These are phyloP conservation scores for Taiozyma sp. DNA, from an alignment of 1,139 yeast species.

Conservation along the genomic window DNA sequence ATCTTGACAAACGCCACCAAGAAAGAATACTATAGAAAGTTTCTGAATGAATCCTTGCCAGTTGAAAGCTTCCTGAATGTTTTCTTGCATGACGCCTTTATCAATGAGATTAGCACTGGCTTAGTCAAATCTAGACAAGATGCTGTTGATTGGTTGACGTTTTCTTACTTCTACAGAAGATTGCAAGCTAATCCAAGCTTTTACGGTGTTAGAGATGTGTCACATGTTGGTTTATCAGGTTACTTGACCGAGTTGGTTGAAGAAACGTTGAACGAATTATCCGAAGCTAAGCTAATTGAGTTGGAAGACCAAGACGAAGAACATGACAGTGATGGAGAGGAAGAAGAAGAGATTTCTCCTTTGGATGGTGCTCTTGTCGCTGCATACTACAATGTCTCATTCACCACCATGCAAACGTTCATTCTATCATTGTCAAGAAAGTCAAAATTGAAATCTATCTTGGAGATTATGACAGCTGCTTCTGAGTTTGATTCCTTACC, in stretches of 20 bases:
- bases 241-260: slow-evolving; percentile 84
- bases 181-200: slow-evolving; percentile 81
- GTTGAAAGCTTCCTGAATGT: slow-evolving; percentile 71
- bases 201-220: slow-evolving; percentile 67
- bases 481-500: slow-evolving; percentile 65
- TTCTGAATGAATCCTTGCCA: slow-evolving; percentile 73
- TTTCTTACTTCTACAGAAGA: slow-evolving; percentile 77
- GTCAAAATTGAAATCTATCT: slow-evolving; percentile 55
- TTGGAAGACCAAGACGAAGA: slow-evolving; percentile 33
- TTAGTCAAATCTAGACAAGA: slow-evolving; percentile 73
- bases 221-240: slow-evolving; percentile 70
- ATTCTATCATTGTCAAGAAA: slow-evolving; percentile 45
- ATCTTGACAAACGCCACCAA: slow-evolving; percentile 55
- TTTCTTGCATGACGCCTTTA: slow-evolving; percentile 58
- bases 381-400: slow-evolving; percentile 64
- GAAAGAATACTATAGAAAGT: slow-evolving; percentile 63
- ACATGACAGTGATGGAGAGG: slow-evolving; percentile 30
- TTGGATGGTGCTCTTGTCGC: slow-evolving; percentile 72
- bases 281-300: slow-evolving; percentile 59
- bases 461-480: slow-evolving; percentile 66
- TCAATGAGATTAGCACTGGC: slow-evolving; percentile 66
- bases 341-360: slow-evolving; percentile 45
- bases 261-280: slow-evolving; percentile 59
- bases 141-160: slow-evolving; percentile 88
- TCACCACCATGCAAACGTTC: slow-evolving; percentile 58